These are phyloP conservation scores for Talaromyces islandicus DNA, from an alignment of 2,329 filamentous ascomycete species.

Conservation along the genomic window DNA sequence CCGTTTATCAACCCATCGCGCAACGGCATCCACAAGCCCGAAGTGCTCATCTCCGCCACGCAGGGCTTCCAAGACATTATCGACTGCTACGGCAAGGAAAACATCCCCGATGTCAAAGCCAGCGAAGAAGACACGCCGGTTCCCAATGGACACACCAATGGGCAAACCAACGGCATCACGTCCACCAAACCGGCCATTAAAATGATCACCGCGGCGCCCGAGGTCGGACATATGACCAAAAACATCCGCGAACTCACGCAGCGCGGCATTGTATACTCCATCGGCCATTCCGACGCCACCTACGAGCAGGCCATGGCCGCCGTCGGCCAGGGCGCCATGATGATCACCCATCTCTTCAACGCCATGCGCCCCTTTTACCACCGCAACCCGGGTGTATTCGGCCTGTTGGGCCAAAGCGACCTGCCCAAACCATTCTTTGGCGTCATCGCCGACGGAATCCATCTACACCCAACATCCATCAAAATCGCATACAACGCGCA, in stretches of 20 bases:
- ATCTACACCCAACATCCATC: constrained; percentile 80
- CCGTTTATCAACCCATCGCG: constrained; percentile 78
- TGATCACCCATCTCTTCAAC: constrained; percentile 93
- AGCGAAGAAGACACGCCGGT: constrained; percentile 5
- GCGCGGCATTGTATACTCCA: constrained; percentile 67
- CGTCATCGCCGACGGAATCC: constrained; percentile 84
- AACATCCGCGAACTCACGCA: constrained; percentile 62
- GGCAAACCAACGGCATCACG: no score
- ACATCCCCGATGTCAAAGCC: constrained; percentile 42
- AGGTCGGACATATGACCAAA: constrained; percentile 63
- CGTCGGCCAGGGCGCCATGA: constrained; percentile 68
- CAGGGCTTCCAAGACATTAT: constrained; percentile 55
- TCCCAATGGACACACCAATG: neutral
- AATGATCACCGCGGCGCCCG: constrained; percentile 82
- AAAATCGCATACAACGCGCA: constrained; percentile 86
- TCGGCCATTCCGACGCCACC: constrained; percentile 81
- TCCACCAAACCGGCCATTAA: constrained; percentile 46
- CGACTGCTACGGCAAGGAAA: constrained; percentile 57
- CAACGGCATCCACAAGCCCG: constrained; percentile 77
- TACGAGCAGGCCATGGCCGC: constrained; percentile 74
- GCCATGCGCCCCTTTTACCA: constrained; percentile 88
- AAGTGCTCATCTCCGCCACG: constrained; percentile 60
- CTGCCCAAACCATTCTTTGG: constrained; percentile 66
- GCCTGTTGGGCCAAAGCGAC: constrained; percentile 66
- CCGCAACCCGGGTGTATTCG: constrained; percentile 85